Conservation (phyloP, 345 rosid genomes). For the Eucalyptus erythrocorys region DNA sequence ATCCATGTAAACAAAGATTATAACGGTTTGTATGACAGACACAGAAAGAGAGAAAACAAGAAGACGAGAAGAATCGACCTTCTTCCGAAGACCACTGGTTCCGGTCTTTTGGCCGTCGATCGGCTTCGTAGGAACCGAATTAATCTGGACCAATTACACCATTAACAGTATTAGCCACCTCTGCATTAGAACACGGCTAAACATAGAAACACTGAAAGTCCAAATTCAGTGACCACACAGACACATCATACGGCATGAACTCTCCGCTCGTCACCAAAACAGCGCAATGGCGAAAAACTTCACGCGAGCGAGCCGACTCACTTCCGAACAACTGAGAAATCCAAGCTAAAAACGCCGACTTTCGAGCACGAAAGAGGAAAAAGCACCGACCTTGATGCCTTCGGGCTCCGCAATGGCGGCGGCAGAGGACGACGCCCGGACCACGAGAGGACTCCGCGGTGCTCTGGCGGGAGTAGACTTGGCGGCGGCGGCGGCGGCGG, state of each 20-base stretch:
- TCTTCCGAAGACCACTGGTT: slow-evolving; percentile 76
- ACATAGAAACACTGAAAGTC: background rate
- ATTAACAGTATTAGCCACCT: background rate
- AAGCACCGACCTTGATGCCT: slow-evolving; percentile 48
- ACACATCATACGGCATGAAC: background rate
- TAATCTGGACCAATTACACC: slow-evolving; percentile 22
- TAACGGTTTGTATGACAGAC: background rate
- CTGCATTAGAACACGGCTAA: background rate
- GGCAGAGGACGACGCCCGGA: slow-evolving; percentile 26
- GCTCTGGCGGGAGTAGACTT: slow-evolving; percentile 20
- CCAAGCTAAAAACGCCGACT: background rate
- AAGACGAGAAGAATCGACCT: slow-evolving; percentile 20
- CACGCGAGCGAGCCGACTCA: background rate
- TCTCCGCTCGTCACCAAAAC: background rate
- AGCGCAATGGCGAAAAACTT: background rate
- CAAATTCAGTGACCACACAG: background rate
- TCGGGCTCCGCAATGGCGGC: slow-evolving; percentile 51
- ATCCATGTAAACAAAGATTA: background rate
- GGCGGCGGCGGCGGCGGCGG: slow-evolving; percentile 1
- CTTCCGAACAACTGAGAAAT: background rate
- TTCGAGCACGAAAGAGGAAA: background rate
- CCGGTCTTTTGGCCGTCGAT: slow-evolving; percentile 84
- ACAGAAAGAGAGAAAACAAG: background rate
- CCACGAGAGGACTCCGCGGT: background rate
- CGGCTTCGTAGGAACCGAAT: slow-evolving; percentile 63